Percentiles rank a stretch among this genome's conserved stretches.
These are phyloP conservation scores for Sphagnum magellanicum DNA, from an alignment of 228 moss, liverwort and hornwort species.

Conservation along the genomic window DNA sequence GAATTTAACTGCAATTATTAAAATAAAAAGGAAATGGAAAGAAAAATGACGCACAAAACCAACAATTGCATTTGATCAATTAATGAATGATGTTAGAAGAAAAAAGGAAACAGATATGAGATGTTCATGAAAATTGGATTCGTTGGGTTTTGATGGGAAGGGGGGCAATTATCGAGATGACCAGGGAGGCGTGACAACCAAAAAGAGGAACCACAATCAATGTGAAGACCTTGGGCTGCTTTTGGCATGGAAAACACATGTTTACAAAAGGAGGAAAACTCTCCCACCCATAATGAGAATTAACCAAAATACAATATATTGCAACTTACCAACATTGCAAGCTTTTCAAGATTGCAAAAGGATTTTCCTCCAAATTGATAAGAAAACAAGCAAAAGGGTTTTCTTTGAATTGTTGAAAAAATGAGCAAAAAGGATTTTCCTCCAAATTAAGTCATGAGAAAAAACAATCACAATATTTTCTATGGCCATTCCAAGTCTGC, in stretches of 20 bases:
- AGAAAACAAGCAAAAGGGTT: not conserved
- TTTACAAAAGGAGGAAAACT: not conserved
- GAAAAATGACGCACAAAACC: not conserved
- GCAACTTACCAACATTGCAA: too few species aligned
- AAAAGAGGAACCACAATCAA: slow-evolving; percentile 82
- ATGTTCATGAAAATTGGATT: too few species aligned
- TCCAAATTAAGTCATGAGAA: not conserved
- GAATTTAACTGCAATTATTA: too few species aligned
- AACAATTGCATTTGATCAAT: too few species aligned
- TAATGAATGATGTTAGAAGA: too few species aligned
- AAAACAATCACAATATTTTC: slow-evolving; percentile 77
- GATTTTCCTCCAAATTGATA: too few species aligned
- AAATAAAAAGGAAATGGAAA: too few species aligned
- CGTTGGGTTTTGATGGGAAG: too few species aligned
- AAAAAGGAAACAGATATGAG: too few species aligned
- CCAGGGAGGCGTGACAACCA: slow-evolving; percentile 81
- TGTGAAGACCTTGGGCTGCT: slow-evolving; percentile 75
- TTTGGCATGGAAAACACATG: slow-evolving; percentile 96
- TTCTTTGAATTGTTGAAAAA: not conserved
- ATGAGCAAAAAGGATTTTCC: not conserved
- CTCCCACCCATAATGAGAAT: too few species aligned
- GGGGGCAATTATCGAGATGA: slow-evolving; percentile 40
- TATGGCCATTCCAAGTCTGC: slow-evolving; percentile 66
- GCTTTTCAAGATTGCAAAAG: too few species aligned
- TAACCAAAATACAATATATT: too few species aligned